Percentiles rank a stretch among this genome's conserved stretches.
Evolutionary conservation across 2,329 filamentous ascomycete species (phyloP).

Genomic region (Dryadomyces sulphureus): DNA sequence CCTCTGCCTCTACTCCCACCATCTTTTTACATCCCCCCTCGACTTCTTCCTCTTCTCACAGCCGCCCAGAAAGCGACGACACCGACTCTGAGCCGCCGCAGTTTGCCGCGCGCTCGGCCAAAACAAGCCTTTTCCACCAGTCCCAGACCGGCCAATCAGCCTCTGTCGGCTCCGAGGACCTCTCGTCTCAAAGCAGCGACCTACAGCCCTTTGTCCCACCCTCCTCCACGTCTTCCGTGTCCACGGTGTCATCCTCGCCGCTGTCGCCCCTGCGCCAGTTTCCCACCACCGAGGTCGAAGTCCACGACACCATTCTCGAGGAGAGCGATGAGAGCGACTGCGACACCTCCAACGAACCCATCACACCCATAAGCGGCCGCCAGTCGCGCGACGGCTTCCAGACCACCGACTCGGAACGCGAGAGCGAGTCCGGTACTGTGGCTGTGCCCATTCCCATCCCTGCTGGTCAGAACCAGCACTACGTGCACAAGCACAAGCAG

Average conservation of each 20-base stretch:
- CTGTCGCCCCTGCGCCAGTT: constrained; percentile 31
- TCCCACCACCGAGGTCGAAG: constrained; percentile 24
- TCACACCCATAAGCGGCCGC: constrained; percentile 44
- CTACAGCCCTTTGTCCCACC: not conserved
- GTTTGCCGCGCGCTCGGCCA: not conserved
- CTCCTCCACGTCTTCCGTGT: not conserved
- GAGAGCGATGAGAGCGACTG: constrained; percentile 45
- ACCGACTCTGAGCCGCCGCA: constrained; percentile 8
- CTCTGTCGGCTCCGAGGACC: not conserved
- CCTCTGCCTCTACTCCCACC: not conserved
- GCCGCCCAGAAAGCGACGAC: constrained; percentile 8
- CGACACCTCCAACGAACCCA: constrained; percentile 43
- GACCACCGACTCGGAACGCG: constrained; percentile 19
- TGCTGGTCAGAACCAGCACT: constrained; percentile 10
- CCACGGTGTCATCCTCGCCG: constrained; percentile 11
- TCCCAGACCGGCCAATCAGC: constrained; percentile 3
- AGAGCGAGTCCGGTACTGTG: constrained; percentile 13
- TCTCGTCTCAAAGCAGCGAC: not conserved
- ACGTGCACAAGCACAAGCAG: constrained; percentile 10
- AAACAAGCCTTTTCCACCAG: not conserved
- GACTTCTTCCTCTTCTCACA: constrained; percentile 1
- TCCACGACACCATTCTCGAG: constrained; percentile 38
- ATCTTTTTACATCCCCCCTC: not conserved
- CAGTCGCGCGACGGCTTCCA: constrained; percentile 38
- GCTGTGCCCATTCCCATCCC: constrained; percentile 1